A percentile compares a stretch with the other conserved stretches of the same genome.
Evolutionary conservation across 2,329 filamentous ascomycete genomes (phyloP).

Genomic region (Phialophora tarda): DNA sequence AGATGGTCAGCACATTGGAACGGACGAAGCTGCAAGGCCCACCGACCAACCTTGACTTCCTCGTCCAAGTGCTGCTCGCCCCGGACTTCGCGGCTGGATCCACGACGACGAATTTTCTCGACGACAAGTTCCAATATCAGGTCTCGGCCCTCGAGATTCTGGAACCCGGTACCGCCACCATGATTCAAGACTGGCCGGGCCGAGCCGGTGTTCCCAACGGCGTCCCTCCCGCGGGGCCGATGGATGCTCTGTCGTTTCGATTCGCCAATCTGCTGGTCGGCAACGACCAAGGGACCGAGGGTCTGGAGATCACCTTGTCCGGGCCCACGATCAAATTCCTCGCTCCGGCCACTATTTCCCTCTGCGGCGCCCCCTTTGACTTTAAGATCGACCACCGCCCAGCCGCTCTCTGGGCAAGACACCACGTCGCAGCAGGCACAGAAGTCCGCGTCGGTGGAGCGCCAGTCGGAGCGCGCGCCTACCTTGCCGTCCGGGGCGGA

Average conservation of each 20-base stretch:
- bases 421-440: constrained; percentile 54
- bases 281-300: constrained; percentile 58
- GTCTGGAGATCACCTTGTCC: constrained; percentile 63
- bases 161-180: constrained; percentile 60
- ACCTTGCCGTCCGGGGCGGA: constrained; percentile 9
- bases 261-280: constrained; percentile 65
- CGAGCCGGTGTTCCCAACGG: constrained; percentile 61
- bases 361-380: constrained; percentile 60
- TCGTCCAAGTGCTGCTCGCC: constrained; percentile 40
- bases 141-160: constrained; percentile 61
- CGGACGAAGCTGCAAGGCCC: constrained; percentile 58
- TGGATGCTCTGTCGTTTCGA: constrained; percentile 62
- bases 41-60: constrained; percentile 63
- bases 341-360: constrained; percentile 58
- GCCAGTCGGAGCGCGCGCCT: constrained; percentile 54
- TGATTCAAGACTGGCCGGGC: constrained; percentile 64
- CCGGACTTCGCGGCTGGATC: constrained; percentile 16
- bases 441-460: constrained; percentile 58
- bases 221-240: constrained; percentile 63
- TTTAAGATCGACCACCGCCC: constrained; percentile 38
- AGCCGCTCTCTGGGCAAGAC: constrained; percentile 2
- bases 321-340: constrained; percentile 64
- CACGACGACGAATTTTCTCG: constrained; percentile 1
- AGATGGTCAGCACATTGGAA: constrained; percentile 51
- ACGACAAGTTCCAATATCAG: constrained; percentile 52